Evolutionary conservation across 2,329 filamentous ascomycete genomes (phyloP).

Genomic region (Huntiella decipiens): DNA sequence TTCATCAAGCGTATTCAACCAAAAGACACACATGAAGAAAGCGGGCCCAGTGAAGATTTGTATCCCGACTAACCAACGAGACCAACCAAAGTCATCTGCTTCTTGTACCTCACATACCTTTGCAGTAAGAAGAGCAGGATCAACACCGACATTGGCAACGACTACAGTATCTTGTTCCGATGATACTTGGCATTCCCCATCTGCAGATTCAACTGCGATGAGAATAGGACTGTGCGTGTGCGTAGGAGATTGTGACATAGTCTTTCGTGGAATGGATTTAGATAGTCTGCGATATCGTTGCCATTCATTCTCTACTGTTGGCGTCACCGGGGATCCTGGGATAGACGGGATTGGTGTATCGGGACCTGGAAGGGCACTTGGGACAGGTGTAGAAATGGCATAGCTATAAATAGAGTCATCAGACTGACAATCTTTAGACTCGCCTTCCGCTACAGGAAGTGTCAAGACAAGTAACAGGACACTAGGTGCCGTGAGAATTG

Average conservation of each 20-base stretch:
- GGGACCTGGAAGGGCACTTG: background rate
- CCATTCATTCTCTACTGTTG: slow-evolving; percentile 26
- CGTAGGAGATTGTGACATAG: slow-evolving; percentile 13
- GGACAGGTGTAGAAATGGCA: background rate
- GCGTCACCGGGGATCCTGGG: background rate
- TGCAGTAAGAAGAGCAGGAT: slow-evolving; percentile 3
- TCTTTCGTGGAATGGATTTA: slow-evolving; percentile 16
- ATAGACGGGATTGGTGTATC: slow-evolving; percentile 20
- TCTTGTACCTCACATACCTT: slow-evolving; percentile 7
- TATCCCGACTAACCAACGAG: slow-evolving; percentile 69
- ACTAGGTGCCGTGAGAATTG: slow-evolving; percentile 67
- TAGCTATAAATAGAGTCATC: slow-evolving; percentile 3
- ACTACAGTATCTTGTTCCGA: background rate
- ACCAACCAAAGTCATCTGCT: slow-evolving; percentile 47
- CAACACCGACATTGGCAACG: background rate
- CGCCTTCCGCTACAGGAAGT: slow-evolving; percentile 70
- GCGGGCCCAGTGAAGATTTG: slow-evolving; percentile 77
- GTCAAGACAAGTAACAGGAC: slow-evolving; percentile 83
- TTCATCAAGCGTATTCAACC: slow-evolving; percentile 46
- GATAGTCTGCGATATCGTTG: slow-evolving; percentile 35
- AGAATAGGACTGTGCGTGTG: slow-evolving; percentile 18
- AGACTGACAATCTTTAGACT: slow-evolving; percentile 26
- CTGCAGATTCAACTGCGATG: slow-evolving; percentile 15
- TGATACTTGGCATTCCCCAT: slow-evolving; percentile 3
- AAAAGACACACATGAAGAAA: slow-evolving; percentile 61